Evolutionary conservation across 164 flowering plant genomes (phyloP), one percentile per base, ranked within the genome.

Genomic region (Piper betle): DNA sequence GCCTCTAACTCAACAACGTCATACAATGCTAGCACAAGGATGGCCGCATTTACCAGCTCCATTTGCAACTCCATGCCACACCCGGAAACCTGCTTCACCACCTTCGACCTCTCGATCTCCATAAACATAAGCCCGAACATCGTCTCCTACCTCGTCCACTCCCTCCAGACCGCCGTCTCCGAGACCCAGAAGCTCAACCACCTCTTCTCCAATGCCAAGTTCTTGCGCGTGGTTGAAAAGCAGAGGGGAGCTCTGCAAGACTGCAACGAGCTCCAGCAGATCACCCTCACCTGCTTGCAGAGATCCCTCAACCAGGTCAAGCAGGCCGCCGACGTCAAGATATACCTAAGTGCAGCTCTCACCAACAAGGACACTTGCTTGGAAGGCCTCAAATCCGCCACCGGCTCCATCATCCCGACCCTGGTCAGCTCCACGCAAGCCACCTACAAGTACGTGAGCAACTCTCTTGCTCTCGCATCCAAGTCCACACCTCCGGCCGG

Each of bases 351-450:
- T 42, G 97, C 94, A 2, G 85, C 98, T 6, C 80, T 90, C 25
- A 90, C 98, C 1, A 93, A 93, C 81, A 90, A 83, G 75, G 71
- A 70, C 74, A 93, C 98, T 0, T 93, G 98, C 64, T 64, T 93
- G 20, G 98, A 89, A 65, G 92, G 97, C 50, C 76, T 93, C 0
- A 82, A 79, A 2, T 72, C 88, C 0, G 87, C 92, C 0, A 68
- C 85, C 0, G 98, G 98, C 4, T 73, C 87, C 1, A 41, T 64
- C 15, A 83, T 86, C 67, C 77, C 82, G 2, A 33, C 53, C 4
- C 43, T 90, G 0, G 66, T 82, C 11, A 69, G 67, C 10, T 72
- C 85, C 4, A 0, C 83, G 3, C 37, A 19, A 4, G 46, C 6
- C 37, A 57, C 93, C 15, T 87, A 93, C 63, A 68, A 75, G 68